These are phyloP conservation scores for Osmanthus fragrans DNA, from an alignment of 257 asterid species.

Conservation along the genomic window DNA sequence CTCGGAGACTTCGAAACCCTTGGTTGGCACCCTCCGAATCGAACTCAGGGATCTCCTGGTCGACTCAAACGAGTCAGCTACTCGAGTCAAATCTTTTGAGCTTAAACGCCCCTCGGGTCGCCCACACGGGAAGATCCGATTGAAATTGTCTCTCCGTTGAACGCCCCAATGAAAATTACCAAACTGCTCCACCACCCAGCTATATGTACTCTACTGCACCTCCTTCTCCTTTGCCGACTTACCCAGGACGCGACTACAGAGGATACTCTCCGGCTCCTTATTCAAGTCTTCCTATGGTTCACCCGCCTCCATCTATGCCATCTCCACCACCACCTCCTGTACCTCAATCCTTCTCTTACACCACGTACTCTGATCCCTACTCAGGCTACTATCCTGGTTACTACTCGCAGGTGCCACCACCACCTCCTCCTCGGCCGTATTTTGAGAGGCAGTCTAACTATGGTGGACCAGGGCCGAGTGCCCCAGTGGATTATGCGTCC, in stretches of 20 bases:
- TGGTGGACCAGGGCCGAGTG: slow-evolving; percentile 75
- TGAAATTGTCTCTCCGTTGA: slow-evolving; percentile 54
- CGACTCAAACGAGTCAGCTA: slow-evolving; percentile 32
- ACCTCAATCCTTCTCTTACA: slow-evolving; percentile 37
- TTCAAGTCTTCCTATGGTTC: slow-evolving; percentile 39
- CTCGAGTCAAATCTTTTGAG: slow-evolving; percentile 40
- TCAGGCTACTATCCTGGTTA: slow-evolving; percentile 58
- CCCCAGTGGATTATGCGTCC: slow-evolving; percentile 76
- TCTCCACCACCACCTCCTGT: slow-evolving; percentile 34
- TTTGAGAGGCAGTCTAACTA: slow-evolving; percentile 52
- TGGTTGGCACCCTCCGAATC: slow-evolving; percentile 67
- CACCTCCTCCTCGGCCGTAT: slow-evolving; percentile 56
- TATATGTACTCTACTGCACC: slow-evolving; percentile 60
- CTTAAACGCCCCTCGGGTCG: slow-evolving; percentile 86
- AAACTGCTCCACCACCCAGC: slow-evolving; percentile 61
- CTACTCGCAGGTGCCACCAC: slow-evolving; percentile 43
- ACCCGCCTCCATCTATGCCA: slow-evolving; percentile 41
- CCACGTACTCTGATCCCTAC: slow-evolving; percentile 51
- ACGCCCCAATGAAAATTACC: slow-evolving; percentile 58
- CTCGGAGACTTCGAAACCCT: slow-evolving; percentile 81
- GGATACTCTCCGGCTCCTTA: slow-evolving; percentile 43
- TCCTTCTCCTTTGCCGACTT: slow-evolving; percentile 37
- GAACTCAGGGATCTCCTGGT: slow-evolving; percentile 51
- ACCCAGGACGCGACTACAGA: slow-evolving; percentile 39
- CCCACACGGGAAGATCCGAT: slow-evolving; percentile 83